Conservation (phyloP, 208 protist genomes). For the Trichomonas gallinae region DNA sequence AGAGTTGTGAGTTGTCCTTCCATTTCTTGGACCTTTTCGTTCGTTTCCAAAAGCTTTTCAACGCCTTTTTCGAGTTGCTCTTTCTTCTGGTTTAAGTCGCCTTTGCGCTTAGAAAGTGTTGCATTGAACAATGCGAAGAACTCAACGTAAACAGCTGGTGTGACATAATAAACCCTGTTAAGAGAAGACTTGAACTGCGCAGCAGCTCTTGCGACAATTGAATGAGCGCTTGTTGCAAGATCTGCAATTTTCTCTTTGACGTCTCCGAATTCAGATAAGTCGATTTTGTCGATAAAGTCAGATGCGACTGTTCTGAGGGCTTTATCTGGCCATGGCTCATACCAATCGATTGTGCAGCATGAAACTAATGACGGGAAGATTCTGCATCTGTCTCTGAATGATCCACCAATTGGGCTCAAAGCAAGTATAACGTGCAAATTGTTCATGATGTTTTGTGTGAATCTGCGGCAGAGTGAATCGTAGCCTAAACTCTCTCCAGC, state of each 20-base stretch:
- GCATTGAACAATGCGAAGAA: neutral
- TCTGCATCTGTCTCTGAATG: constrained; percentile 71
- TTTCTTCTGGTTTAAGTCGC: constrained; percentile 35
- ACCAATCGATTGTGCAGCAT: constrained; percentile 96
- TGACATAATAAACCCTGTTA: neutral
- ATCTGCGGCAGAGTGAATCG: constrained; percentile 23
- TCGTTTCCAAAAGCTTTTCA: neutral
- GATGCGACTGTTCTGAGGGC: constrained; percentile 61
- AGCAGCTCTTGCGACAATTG: neutral
- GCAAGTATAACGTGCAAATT: constrained; percentile 82
- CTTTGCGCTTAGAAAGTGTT: constrained; percentile 34
- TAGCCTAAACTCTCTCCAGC: constrained; percentile 45
- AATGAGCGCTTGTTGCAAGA: neutral
- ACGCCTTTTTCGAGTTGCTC: neutral
- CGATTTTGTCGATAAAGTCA: constrained; percentile 34
- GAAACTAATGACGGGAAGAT: constrained; percentile 90
- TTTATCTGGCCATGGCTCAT: constrained; percentile 78
- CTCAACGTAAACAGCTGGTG: neutral
- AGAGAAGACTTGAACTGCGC: neutral
- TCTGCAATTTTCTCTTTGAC: neutral
- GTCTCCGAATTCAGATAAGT: constrained; percentile 40
- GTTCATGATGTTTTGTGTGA: constrained; percentile 44
- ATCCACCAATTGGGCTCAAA: constrained; percentile 83
- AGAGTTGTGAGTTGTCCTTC: neutral
- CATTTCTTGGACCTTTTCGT: constrained; percentile 23